Base-by-base conservation (phyloP, 164 flowering plant genomes). In the Chimonanthus salicifolius region DNA sequence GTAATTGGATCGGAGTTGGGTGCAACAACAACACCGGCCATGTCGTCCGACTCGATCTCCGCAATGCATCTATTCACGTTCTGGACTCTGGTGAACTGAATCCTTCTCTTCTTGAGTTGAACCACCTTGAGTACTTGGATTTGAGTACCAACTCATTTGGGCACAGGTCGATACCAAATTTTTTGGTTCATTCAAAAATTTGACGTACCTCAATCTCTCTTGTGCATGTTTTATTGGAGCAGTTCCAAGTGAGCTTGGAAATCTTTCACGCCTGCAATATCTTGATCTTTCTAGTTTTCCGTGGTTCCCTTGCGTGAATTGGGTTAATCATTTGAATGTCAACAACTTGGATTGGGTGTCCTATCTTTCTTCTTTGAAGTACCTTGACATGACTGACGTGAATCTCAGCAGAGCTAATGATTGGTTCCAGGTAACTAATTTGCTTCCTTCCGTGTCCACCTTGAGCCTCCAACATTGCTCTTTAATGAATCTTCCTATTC, bases 281-380 rank as follows among this genome's bases (percentile, higher is more conserved):
- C 15, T 72, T 50, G 21, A 71, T 69, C 47, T 47, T 45, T 33
- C 33, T 33, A 33, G 33, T 33, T 33, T 33, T 33, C 33, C 33
- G 33, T 33, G 33, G 33, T 33, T 33, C 33, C 33, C 33, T 33
- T 33, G 2, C 33, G 33, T 33, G 33, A 33, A 33, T 33, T 3
- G 3, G 18, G 2, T 6, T 15, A 43, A 43, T 68, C 8, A 1
- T 43, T 5, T 73, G 33, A 9, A 49, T 43, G 68, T 50, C 1
- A 47, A 73, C 49, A 68, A 58, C 60, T 69, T 73, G 33, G 58
- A 77, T 0, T 77, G 79, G 79, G 33, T 77, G n/a, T 69, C 75
- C 15, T 44, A 67, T 7, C 73, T 77, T 15, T 46, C 73, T 64
- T 69, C 69, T 47, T 44, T 72, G 63, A 6, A 50, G 51, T 47